A percentile compares a stretch with the other conserved stretches of the same genome.
These are phyloP conservation scores for Citrus reticulata DNA, from an alignment of 345 rosid genomes.

Conservation along the genomic window DNA sequence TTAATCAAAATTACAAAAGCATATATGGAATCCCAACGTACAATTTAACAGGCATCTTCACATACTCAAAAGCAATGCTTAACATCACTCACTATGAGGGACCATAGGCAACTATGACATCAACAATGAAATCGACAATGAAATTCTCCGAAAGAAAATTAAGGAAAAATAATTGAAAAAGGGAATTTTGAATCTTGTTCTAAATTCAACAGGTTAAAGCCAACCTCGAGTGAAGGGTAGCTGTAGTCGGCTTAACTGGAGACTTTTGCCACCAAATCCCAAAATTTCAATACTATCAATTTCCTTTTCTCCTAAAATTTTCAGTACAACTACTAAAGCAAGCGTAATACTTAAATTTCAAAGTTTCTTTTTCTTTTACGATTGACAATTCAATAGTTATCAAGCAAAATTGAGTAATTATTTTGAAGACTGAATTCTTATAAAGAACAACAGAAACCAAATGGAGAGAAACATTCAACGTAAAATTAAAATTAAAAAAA, in stretches of 20 bases:
- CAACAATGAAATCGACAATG: no score
- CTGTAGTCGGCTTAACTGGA: background rate
- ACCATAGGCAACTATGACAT: background rate
- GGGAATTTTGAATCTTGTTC: no score
- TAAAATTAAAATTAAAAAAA: background rate
- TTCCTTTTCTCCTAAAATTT: background rate
- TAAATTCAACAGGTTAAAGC: no score
- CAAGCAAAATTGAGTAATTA: background rate
- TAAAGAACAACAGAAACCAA: background rate
- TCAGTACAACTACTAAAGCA: background rate
- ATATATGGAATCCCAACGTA: background rate
- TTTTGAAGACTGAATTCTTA: background rate
- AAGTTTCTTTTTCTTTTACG: background rate
- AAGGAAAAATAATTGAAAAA: no score
- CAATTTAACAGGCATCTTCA: background rate
- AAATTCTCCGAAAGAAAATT: background rate
- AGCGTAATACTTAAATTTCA: background rate
- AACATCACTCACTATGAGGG: background rate
- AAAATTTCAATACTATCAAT: background rate
- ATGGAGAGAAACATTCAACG: background rate
- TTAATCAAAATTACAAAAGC: background rate
- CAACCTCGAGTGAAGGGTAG: background rate
- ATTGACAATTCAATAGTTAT: background rate
- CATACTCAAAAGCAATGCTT: background rate
- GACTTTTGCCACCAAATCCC: background rate